phyloP scores from a whole-genome alignment of 495 filamentous ascomycete species.

The Aspergillus sclerotiicarbonarius region DNA sequence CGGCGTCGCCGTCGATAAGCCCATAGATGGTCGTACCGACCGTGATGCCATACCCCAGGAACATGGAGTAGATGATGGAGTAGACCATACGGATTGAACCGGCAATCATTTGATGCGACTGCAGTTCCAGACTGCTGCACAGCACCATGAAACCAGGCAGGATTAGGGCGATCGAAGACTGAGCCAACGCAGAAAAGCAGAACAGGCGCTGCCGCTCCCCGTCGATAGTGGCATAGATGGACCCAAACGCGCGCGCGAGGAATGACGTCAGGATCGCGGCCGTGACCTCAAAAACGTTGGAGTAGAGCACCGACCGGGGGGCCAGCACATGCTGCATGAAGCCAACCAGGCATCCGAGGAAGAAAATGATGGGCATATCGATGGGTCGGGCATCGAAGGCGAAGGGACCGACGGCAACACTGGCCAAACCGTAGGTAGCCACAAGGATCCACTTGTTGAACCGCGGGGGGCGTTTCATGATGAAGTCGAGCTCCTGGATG shows the following conservation, averaged over 20 bases:
- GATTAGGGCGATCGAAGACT: conserved; percentile 88
- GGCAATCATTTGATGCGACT: conserved; percentile 81
- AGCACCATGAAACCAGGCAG: conserved; percentile 86
- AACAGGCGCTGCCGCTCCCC: conserved; percentile 63
- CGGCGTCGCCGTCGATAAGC: conserved; percentile 70
- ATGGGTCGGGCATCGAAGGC: conserved; percentile 82
- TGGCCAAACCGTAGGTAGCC: conserved; percentile 76
- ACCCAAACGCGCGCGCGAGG: conserved; percentile 80
- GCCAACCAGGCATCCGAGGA: conserved; percentile 79
- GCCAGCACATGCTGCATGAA: conserved; percentile 78
- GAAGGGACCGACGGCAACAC: conserved; percentile 75
- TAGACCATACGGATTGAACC: conserved; percentile 95
- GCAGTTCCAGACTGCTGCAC: conserved; percentile 81
- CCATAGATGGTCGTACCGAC: conserved; percentile 90
- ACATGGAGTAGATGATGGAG: conserved; percentile 90
- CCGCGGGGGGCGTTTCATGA: conserved; percentile 63
- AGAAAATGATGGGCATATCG: conserved; percentile 83
- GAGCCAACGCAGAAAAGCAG: conserved; percentile 89
- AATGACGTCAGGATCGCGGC: conserved; percentile 85
- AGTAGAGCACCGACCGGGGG: conserved; percentile 69
- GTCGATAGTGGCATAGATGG: conserved; percentile 48
- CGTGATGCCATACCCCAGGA: conserved; percentile 92
- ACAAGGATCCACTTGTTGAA: conserved; percentile 73
- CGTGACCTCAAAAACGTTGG: conserved; percentile 89
- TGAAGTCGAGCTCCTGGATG: conserved; percentile 63